phyloP scores from a whole-genome alignment of 805 yeast genomes.

The Yarrowia sp. region DNA sequence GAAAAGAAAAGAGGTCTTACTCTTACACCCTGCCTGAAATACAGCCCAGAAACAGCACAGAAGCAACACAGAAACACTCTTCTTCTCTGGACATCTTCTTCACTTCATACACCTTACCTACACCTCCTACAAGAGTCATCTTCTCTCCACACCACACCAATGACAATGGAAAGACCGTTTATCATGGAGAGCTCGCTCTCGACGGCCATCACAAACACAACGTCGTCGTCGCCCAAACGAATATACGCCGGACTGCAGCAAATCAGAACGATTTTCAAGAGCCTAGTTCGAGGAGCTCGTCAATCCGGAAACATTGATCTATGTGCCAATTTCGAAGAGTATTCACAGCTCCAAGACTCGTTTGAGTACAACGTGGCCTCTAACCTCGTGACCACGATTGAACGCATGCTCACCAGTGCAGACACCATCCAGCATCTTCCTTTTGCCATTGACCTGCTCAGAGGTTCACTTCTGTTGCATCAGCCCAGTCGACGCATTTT shows the following conservation, averaged over 20 bases:
- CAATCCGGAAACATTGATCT: not conserved
- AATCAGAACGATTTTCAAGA: constrained; percentile 2
- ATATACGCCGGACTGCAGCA: constrained; percentile 14
- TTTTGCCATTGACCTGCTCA: constrained; percentile 43
- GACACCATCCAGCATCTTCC: constrained; percentile 12
- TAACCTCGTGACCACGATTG: constrained; percentile 38
- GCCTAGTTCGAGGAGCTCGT: not conserved
- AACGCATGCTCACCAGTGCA: constrained; percentile 22
- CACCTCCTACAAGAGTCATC: not conserved
- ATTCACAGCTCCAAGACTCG: constrained; percentile 44
- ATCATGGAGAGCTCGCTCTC: constrained; percentile 18
- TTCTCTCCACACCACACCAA: not conserved
- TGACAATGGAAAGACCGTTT: not conserved
- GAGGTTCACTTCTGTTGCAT: constrained; percentile 61
- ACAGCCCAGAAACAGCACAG: no score
- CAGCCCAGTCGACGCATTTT: constrained; percentile 52
- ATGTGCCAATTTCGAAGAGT: constrained; percentile 1
- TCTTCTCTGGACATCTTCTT: not conserved
- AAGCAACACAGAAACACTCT: no score
- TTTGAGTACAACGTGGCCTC: constrained; percentile 51
- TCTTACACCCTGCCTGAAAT: no score
- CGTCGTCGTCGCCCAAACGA: constrained; percentile 11
- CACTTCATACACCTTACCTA: not conserved
- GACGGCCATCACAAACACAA: constrained; percentile 3
- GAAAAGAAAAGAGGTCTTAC: not conserved